Evolutionary conservation across 179 eudicot species (phyloP).

Genomic region (Beta macrorhiza): DNA sequence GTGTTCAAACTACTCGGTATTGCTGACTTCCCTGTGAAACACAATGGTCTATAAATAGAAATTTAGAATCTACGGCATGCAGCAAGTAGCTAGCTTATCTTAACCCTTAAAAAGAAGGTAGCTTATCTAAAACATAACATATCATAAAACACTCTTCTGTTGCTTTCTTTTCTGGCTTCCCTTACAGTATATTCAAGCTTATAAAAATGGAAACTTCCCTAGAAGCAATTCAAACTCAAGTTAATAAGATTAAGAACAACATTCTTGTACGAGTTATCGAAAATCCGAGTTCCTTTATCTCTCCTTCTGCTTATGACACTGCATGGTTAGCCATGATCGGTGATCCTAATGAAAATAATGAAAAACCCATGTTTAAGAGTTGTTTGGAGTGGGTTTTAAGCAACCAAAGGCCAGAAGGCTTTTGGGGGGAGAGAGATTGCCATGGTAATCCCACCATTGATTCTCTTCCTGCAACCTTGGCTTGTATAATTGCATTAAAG

Average conservation of each 20-base stretch:
- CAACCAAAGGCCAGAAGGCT: conserved; percentile 20
- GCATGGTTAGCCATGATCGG: conserved; percentile 29
- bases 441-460: conserved; percentile 25
- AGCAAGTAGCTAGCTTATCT: no score
- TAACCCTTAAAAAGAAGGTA: no score
- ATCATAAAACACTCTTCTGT: no score
- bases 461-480: conserved; percentile 19
- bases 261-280: neutral
- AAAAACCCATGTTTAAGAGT: conserved; percentile 19
- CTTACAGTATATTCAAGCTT: no score
- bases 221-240: neutral
- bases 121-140: no score
- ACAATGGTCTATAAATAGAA: no score
- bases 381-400: conserved; percentile 23
- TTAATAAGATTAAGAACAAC: neutral
- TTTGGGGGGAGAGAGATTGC: conserved; percentile 24
- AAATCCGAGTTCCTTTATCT: conserved; percentile 1
- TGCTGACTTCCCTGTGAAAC: no score
- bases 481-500: conserved; percentile 22
- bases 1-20: no score
- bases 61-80: no score
- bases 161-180: no score
- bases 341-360: neutral
- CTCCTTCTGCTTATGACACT: conserved; percentile 23
- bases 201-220: neutral